These are phyloP conservation scores for Yarrowia keelungensis DNA, from an alignment of 805 yeast genomes.

Conservation along the genomic window DNA sequence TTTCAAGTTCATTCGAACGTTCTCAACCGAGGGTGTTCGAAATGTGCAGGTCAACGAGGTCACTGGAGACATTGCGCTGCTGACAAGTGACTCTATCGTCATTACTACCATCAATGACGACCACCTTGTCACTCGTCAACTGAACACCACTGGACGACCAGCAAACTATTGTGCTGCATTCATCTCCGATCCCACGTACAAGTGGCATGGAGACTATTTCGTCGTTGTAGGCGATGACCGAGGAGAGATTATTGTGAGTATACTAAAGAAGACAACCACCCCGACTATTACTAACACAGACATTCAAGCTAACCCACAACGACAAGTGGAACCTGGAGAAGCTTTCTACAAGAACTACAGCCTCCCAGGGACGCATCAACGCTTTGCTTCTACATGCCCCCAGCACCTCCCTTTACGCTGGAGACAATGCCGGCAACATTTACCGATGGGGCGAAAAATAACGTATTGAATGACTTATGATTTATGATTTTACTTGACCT, in stretches of 20 bases:
- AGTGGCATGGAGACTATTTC: conserved; percentile 27
- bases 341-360: conserved; percentile 3
- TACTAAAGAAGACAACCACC: neutral
- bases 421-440: conserved; percentile 33
- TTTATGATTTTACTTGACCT: neutral
- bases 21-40: conserved; percentile 22
- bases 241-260: conserved; percentile 35
- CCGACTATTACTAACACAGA: conserved; percentile 14
- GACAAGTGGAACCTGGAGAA: conserved; percentile 26
- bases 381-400: conserved; percentile 34
- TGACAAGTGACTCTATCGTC: conserved; percentile 17
- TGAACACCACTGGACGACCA: conserved; percentile 30
- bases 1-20: conserved; percentile 25
- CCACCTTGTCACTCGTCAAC: conserved; percentile 9
- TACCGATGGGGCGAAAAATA: conserved; percentile 36
- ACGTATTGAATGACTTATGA: conserved; percentile 21
- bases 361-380: conserved; percentile 18
- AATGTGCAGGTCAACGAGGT: conserved; percentile 24
- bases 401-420: conserved; percentile 33
- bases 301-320: conserved; percentile 33
- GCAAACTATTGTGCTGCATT: conserved; percentile 36
- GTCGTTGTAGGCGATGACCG: conserved; percentile 29
- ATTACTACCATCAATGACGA: conserved; percentile 31
- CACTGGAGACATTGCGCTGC: conserved; percentile 26
- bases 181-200: conserved; percentile 31